phyloP scores from a whole-genome alignment of 208 protist species.

The Crithidia mellificae region DNA sequence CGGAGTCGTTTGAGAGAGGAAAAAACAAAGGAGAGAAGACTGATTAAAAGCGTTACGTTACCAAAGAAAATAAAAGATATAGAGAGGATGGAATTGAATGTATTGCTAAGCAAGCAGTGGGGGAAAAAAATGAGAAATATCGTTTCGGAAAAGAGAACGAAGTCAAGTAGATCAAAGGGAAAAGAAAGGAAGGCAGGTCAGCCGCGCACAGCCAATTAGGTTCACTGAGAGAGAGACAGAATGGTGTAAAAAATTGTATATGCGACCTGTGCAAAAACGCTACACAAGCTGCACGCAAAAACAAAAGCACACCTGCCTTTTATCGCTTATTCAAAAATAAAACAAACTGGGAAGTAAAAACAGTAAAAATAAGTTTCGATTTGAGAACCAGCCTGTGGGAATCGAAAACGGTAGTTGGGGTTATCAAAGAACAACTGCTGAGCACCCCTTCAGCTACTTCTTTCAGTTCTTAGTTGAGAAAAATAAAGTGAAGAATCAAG shows the following conservation, averaged over 20 bases:
- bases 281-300: neutral
- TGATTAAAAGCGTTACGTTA: no score
- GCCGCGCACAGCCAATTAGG: neutral
- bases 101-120: neutral
- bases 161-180: no score
- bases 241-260: neutral
- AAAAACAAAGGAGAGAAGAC: neutral
- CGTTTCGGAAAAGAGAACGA: neutral
- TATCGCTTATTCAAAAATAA: neutral
- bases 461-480: no score
- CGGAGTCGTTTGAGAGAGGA: neutral
- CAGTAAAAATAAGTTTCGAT: neutral
- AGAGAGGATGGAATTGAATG: neutral
- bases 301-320: neutral
- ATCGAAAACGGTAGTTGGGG: no score
- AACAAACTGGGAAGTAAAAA: no score
- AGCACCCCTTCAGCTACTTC: no score
- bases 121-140: slow-evolving; percentile 5
- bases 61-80: neutral
- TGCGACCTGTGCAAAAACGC: neutral
- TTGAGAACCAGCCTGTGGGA: neutral
- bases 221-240: neutral
- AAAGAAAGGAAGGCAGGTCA: neutral
- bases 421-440: no score
- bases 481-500: no score